Conservation (phyloP, 2,329 filamentous ascomycete genomes). For the Penicillium sp. region DNA sequence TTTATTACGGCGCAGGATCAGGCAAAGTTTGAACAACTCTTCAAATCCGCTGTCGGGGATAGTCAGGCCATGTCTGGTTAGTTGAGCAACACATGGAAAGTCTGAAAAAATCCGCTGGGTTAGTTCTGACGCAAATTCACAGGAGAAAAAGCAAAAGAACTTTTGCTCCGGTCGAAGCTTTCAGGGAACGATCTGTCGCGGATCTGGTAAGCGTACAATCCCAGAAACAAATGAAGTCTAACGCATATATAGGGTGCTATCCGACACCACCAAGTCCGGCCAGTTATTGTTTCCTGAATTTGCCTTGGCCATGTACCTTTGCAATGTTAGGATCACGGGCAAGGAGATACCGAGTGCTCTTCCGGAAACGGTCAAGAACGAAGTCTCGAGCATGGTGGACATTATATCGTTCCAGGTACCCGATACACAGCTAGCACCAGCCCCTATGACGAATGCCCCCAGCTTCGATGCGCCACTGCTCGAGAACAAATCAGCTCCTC, state of each 20-base stretch:
- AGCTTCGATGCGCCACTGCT: slow-evolving; percentile 66
- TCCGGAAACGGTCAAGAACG: slow-evolving; percentile 88
- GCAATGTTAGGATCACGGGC: slow-evolving; percentile 88
- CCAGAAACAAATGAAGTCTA: not conserved
- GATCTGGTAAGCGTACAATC: slow-evolving; percentile 71
- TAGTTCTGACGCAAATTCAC: slow-evolving; percentile 23
- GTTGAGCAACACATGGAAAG: slow-evolving; percentile 12
- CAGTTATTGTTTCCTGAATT: slow-evolving; percentile 98
- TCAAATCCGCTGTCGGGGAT: slow-evolving; percentile 91
- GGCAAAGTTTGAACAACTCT: slow-evolving; percentile 94
- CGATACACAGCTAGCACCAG: slow-evolving; percentile 66
- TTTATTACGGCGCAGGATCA: slow-evolving; percentile 97
- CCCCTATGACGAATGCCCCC: slow-evolving; percentile 69
- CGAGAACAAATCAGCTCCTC: slow-evolving; percentile 55
- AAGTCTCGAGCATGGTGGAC: slow-evolving; percentile 99
- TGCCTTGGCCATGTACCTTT: slow-evolving; percentile 96
- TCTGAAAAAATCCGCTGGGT: not conserved
- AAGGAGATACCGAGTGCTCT: slow-evolving; percentile 76
- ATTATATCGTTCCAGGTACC: slow-evolving; percentile 95
- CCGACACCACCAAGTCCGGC: slow-evolving; percentile 94
- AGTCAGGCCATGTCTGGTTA: slow-evolving; percentile 79
- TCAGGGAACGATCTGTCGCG: slow-evolving; percentile 86
- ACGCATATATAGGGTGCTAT: slow-evolving; percentile 70
- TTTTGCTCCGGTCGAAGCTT: slow-evolving; percentile 85
- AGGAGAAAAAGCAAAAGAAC: slow-evolving; percentile 84